These are phyloP conservation scores for Leccinum imitatum DNA, from an alignment of 768 basidiomycete genomes.

Conservation along the genomic window DNA sequence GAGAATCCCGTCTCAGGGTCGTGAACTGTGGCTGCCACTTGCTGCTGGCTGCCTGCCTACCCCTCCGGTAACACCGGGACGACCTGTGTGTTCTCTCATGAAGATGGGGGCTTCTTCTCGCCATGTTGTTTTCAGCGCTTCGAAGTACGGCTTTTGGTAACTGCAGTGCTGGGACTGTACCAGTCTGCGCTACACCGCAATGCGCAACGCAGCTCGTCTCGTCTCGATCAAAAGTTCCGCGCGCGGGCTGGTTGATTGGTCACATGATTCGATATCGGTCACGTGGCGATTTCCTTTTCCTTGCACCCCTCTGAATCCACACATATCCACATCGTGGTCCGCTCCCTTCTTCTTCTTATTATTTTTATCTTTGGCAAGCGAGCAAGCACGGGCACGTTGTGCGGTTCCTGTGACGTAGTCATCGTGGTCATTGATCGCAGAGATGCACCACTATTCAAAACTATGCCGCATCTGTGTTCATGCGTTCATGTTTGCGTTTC, in stretches of 20 bases:
- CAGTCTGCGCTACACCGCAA: not conserved
- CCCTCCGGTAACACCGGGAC: not conserved
- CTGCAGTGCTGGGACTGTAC: not conserved
- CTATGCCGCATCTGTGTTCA: conserved; percentile 9
- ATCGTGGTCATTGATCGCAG: conserved; percentile 2
- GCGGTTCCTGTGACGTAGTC: conserved; percentile 33
- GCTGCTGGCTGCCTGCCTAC: not conserved
- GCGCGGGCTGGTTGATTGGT: not conserved
- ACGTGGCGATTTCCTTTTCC: conserved; percentile 1
- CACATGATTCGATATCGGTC: conserved; percentile 1
- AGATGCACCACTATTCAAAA: not conserved
- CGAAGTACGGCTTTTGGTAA: not conserved
- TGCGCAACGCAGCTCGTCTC: not conserved
- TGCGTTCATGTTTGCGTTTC: conserved; percentile 7
- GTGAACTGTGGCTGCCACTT: not conserved
- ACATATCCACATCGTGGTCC: conserved; percentile 22
- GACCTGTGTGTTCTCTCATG: not conserved
- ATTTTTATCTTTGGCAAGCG: not conserved
- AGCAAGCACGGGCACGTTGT: not conserved
- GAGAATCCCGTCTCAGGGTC: not conserved
- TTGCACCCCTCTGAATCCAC: not conserved
- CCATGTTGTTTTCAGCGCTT: not conserved
- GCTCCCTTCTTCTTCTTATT: conserved; percentile 1
- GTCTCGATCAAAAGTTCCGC: not conserved
- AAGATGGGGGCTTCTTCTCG: not conserved